phyloP scores from a whole-genome alignment of 495 filamentous ascomycete species.

The Trichoderma asperelloides region DNA sequence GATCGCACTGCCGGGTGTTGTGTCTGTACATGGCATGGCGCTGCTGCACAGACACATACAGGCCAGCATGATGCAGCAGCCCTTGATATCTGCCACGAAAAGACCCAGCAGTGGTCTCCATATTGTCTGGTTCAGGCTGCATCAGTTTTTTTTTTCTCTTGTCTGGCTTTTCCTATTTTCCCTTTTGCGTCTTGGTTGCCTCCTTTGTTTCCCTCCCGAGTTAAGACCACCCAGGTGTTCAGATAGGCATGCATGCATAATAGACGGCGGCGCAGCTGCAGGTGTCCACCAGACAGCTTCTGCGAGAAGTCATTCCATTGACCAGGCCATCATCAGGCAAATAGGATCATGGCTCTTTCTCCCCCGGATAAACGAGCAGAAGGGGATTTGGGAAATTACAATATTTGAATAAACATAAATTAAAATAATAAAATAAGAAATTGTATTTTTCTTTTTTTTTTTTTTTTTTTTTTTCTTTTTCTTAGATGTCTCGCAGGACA shows the following conservation, averaged over 20 bases:
- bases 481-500: background rate
- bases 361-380: conserved; percentile 1
- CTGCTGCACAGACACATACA: background rate
- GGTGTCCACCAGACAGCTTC: background rate
- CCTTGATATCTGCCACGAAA: background rate
- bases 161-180: background rate
- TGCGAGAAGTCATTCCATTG: background rate
- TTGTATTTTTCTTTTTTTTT: background rate
- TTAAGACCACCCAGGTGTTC: conserved; percentile 7
- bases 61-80: background rate
- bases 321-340: background rate
- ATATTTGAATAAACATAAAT: background rate
- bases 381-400: background rate
- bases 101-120: background rate
- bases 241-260: background rate
- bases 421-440: background rate
- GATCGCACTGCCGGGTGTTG: background rate
- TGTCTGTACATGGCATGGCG: background rate
- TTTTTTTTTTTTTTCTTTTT: background rate
- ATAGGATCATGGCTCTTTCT: background rate
- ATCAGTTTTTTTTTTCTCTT: background rate
- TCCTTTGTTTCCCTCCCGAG: background rate
- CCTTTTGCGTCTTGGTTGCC: background rate
- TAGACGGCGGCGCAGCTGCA: background rate
- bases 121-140: background rate